Evolutionary conservation across 2,329 filamentous ascomycete genomes (phyloP).

Genomic region (Pseudocercospora cruenta): DNA sequence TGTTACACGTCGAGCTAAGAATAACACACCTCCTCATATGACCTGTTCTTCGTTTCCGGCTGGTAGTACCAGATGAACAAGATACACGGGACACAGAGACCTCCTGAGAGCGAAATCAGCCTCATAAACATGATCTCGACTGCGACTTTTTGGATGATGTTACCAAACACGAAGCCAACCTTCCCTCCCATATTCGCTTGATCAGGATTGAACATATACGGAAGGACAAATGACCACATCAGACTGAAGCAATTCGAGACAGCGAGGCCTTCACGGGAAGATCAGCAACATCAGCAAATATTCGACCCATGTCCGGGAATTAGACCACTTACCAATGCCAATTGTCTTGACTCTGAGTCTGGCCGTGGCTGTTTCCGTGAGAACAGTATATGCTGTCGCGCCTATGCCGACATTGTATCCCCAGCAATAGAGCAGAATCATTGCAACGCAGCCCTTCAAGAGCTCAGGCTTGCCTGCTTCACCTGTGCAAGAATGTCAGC

Average conservation of each 20-base stretch:
- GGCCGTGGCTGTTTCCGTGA: conserved; percentile 46
- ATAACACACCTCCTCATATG: not conserved
- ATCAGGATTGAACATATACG: conserved; percentile 45
- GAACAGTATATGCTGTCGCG: conserved; percentile 44
- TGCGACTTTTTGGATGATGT: not conserved
- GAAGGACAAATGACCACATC: conserved; percentile 46
- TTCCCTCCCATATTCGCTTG: conserved; percentile 46
- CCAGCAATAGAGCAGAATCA: conserved; percentile 47
- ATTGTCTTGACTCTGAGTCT: conserved; percentile 48
- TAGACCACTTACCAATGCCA: conserved; percentile 36
- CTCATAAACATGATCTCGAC: too few relatives aligned
- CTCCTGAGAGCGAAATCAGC: not conserved
- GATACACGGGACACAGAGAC: not conserved
- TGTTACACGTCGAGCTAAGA: not conserved
- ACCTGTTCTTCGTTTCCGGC: not conserved
- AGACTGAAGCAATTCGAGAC: conserved; percentile 39
- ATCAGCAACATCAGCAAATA: not conserved
- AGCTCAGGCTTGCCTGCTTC: conserved; percentile 6
- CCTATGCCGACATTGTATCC: conserved; percentile 49
- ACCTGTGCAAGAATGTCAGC: not conserved
- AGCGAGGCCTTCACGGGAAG: conserved; percentile 31
- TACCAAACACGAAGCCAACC: conserved; percentile 48
- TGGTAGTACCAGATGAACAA: not conserved
- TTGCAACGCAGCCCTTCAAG: conserved; percentile 27
- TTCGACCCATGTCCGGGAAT: too few relatives aligned